Evolutionary conservation across 2,329 filamentous ascomycete genomes (phyloP), one percentile per base, ranked within the genome.

Genomic region (Thermothelomyces thermophilus): DNA sequence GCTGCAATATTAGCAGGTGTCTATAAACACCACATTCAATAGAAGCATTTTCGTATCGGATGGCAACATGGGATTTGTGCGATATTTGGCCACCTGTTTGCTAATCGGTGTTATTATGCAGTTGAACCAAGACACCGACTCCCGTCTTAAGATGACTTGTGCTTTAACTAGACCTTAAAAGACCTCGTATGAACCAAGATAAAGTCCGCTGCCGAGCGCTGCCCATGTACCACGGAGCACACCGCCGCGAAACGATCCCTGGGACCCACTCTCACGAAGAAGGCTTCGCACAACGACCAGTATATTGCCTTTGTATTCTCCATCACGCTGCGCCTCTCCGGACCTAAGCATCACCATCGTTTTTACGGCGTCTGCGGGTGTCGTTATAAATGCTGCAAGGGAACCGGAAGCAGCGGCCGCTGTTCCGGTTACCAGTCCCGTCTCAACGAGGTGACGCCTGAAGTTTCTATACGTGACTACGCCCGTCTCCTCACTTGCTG

Each of bases 321-420:
- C 2, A n/a, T 5, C 11, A 6, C 16, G 24, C 17, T 6, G 14
- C 9, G 10, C 8, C 22, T 41, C 36, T 11, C 42, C 73, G 1
- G 82, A 82, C 26, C 77, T 74, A 22, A 95, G 72, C 90, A 95
- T 95, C 68, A 95, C 86, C 43, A 87, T 72, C 56, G 90, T 95
- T 72, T 95, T 95, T 20, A 95, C 79, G 9, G 95, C 88, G 66
- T 95, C 90, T 48, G 90, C 81, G 0, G 90, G 90, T 44, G 90
- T 95, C 1, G 90, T 95, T n/a, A 93, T 65, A 9, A 87, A 77
- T 1, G 90, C 86, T 0, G 89, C 84, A 8, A 91, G 66, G 5
- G 81, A 80, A 0, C 90, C 90, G 0, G 89, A 87, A 14, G 76
- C 66, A 2, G 84, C 87, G 0, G 89, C 90, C 62, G 86, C 87